Base-by-base conservation (phyloP, 2,329 filamentous ascomycete species). In the Talaromyces sp. region DNA sequence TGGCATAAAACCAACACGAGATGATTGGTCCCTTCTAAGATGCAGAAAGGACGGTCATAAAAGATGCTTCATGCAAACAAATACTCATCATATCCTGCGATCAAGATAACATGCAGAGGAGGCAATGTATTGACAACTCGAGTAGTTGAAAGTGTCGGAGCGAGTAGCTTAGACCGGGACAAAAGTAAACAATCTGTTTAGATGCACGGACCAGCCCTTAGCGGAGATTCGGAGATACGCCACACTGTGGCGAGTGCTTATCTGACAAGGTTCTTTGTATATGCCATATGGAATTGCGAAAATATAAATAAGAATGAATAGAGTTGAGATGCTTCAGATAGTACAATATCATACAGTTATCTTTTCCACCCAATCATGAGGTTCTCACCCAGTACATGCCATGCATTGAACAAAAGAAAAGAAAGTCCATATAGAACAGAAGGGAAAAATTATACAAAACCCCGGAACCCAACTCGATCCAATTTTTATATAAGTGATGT, bases 321-420 rank as follows among this genome's bases (percentile, higher is more conserved):
- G 70, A 73, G 71, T 69, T 71, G 70, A 70, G 69, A 69, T 66
- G 70, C 69, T 65, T 69, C 68, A 60, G 67, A 64, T 63, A 63
- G 48, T 54, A 58, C 51, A 59, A 33, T 53, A 65, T 50, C 48
- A 56, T 54, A 62, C 59, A 59, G 40, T 57, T 51, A 31, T 36
- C 43, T 40, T 41, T 33, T 59, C 36, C 57, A 58, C 60, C 36
- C 53, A 57, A 58, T 60, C 53, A 59, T 60, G 53, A 51, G 57
- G 63, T 56, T 57, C 50, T 62, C 60, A 60, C 54, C 41, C 53
- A 45, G 58, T 57, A 58, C 59, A 55, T 55, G 58, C 58, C 58
- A 60, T 60, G 58, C 58, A 60, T 53, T 35, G 39, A 53, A 57
- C 43, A 28, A 56, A 36, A 33, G 36, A 39, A 48, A 37, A 31